Evolutionary conservation across 2,329 filamentous ascomycete species (phyloP), one percentile per base, ranked within the genome.

Genomic region (Clarireedia hainanense): DNA sequence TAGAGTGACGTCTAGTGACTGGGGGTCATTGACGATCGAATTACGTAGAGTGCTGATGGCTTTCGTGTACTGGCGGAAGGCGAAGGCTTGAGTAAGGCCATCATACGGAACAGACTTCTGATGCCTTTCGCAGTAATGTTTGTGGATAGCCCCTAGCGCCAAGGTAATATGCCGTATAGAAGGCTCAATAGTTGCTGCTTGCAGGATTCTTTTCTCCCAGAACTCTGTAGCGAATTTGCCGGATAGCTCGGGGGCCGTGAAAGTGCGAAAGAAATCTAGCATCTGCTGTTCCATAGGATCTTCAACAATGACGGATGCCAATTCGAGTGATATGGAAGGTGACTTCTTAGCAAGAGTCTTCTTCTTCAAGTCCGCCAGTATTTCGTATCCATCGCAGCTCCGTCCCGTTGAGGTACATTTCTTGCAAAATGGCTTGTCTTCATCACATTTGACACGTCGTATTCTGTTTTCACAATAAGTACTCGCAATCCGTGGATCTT

Each of bases 21-120:
- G 59, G 4, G 57, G 61, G 39, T 57, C 52, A 6, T 57, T 64
- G 14, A 61, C 60, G 55, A 67, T 65, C 30, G 65, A 58, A 37
- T 60, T 45, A 39, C 66, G 64, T 1, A 67, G 49, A 37, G 56
- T 56, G 23, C 57, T 76, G 59, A 79, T 75, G 2, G 83, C 82
- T 50, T 77, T 74, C 1, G 78, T 78, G 62, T 86, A 86, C 57
- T 84, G 75, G 50, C 74, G 75, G 43, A 85, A 71, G 2, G 83
- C 82, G 55, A 84, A 76, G 42, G 20, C 66, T 63, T 52, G 61
- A 23, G 61, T 55, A 34, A 27, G 46, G 4, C 23, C 12, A 20
- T 52, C 17, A 4, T 47, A 55, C 43, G 24, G 65, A 60, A 55
- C 57, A 72, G 17, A 74, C 75, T 23, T 67, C 73, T n/a, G 75